Evolutionary conservation across 768 basidiomycete species (phyloP).

Genomic region (Boletellus emodensis): DNA sequence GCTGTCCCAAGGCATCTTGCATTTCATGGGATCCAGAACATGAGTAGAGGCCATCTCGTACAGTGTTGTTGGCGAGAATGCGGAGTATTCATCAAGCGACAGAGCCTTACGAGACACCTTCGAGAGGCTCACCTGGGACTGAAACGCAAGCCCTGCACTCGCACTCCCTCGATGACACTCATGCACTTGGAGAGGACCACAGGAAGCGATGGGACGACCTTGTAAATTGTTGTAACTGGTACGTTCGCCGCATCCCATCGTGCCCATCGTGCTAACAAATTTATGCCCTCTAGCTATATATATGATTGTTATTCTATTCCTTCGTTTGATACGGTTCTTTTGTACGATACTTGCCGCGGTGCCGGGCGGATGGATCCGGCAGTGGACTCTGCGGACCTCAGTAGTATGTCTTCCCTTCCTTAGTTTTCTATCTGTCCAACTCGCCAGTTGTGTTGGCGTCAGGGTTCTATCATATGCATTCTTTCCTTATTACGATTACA

Average conservation of each 20-base stretch:
- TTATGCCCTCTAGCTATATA: not conserved
- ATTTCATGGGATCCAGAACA: slow-evolving; percentile 5
- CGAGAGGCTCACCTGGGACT: slow-evolving; percentile 15
- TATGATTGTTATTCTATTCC: not conserved
- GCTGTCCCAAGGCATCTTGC: slow-evolving; percentile 9
- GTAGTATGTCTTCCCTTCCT: not conserved
- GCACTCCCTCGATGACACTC: not conserved
- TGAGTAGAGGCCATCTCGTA: not conserved
- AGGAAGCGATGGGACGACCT: not conserved
- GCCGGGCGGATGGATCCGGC: not conserved
- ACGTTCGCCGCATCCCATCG: not conserved
- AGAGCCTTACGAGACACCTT: slow-evolving; percentile 7
- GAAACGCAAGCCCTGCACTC: slow-evolving; percentile 3
- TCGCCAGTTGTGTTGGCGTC: not conserved
- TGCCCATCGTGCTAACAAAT: not conserved
- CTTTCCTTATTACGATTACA: not conserved
- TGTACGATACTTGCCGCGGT: slow-evolving; percentile 5
- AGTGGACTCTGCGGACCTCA: not conserved
- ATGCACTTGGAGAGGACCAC: not conserved
- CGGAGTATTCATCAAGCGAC: not conserved
- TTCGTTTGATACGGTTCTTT: not conserved
- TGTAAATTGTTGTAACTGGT: not conserved
- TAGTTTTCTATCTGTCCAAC: not conserved
- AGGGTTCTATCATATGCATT: not conserved
- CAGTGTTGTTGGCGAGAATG: slow-evolving; percentile 14